Percentiles rank a stretch among this genome's conserved stretches.
Evolutionary conservation across 495 filamentous ascomycete species (phyloP).

Genomic region (Aspergillus heteromorphus): DNA sequence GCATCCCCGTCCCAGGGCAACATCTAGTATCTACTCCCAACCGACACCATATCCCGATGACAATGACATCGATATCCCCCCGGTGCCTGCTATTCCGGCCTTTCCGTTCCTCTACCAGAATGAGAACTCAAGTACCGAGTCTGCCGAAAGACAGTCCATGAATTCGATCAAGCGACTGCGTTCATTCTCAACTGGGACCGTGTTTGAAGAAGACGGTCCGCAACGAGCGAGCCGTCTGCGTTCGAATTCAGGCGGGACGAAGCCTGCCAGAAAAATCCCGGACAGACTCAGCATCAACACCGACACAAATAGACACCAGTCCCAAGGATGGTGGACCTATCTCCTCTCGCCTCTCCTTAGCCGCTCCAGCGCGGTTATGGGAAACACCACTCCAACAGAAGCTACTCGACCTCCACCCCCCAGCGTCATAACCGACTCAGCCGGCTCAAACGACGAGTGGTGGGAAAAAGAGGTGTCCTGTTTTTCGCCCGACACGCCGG

Average conservation of each 20-base stretch:
- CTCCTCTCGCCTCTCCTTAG: slow-evolving; percentile 70
- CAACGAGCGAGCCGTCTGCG: slow-evolving; percentile 12
- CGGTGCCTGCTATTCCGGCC: slow-evolving; percentile 58
- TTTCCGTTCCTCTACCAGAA: slow-evolving; percentile 26
- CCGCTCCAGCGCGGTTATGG: slow-evolving; percentile 32
- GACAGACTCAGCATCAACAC: slow-evolving; percentile 33
- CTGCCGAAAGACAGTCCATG: slow-evolving; percentile 26
- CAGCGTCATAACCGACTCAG: slow-evolving; percentile 24
- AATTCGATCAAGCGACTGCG: slow-evolving; percentile 24
- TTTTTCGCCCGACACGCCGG: slow-evolving; percentile 35
- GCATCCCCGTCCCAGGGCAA: slow-evolving; percentile 30
- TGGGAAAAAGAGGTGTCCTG: slow-evolving; percentile 38
- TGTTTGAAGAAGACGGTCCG: slow-evolving; percentile 53
- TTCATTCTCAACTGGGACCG: slow-evolving; percentile 44
- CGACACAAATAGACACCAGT: slow-evolving; percentile 50
- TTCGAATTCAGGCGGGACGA: slow-evolving; percentile 13
- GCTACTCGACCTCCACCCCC: slow-evolving; percentile 28
- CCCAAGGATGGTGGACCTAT: slow-evolving; percentile 85
- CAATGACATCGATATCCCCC: slow-evolving; percentile 40
- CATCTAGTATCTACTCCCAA: slow-evolving; percentile 68
- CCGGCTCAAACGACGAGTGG: slow-evolving; percentile 26
- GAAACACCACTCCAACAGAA: slow-evolving; percentile 24
- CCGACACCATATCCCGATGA: slow-evolving; percentile 35
- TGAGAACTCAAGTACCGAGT: slow-evolving; percentile 26
- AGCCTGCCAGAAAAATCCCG: slow-evolving; percentile 16